Evolutionary conservation across 768 basidiomycete genomes (phyloP), one percentile per base, ranked within the genome.

Genomic region (Cantharellus cinnabarinus): DNA sequence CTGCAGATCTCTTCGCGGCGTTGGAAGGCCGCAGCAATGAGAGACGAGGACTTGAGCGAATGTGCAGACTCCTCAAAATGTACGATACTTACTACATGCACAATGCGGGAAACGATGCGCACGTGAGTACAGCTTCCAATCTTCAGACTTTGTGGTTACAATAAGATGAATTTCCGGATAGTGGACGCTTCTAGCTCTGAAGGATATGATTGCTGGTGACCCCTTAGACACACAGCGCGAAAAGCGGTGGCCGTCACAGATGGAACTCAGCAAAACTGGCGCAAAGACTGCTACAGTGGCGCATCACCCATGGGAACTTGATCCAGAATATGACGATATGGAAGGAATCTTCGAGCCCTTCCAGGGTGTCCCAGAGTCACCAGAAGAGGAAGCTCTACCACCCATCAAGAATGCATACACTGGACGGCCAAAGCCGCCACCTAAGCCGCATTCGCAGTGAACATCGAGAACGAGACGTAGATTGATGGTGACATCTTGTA

Each of bases 71-170:
- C 57, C 74, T 91, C 29, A 76, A 79, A 56, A 73, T 89, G 56
- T 62, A 70, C 0, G 76, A 78, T 0, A 54, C 58, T n/a, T 63
- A 73, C 41, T 72, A 74, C 63, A 69, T 84, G 60, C 89, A 89
- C 73, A 93, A 91, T 65, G 87, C 85, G 1, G 88, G 87, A 0
- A 90, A 89, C 65, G 86, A 90, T 67, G 87, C 88, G 1, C 76
- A 83, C 67, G 88, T 89, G 64, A 48, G 80, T 52, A 68, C 70
- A 3, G 51, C 35, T 15, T 29, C 3, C 2, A 15, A 37, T 52
- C 4, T 41, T 29, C 41, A 39, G 40, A 61, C 39, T 59, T 5
- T 29, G 35, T 58, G n/a, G 20, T 40, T 40, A 41, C 15, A 4
- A 20, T 54, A 41, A 3, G 10, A 15, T 41, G 3, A 10, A 10